These are phyloP conservation scores for Hyaloscypha hepaticicola DNA, from an alignment of 495 filamentous ascomycete genomes.

Conservation along the genomic window DNA sequence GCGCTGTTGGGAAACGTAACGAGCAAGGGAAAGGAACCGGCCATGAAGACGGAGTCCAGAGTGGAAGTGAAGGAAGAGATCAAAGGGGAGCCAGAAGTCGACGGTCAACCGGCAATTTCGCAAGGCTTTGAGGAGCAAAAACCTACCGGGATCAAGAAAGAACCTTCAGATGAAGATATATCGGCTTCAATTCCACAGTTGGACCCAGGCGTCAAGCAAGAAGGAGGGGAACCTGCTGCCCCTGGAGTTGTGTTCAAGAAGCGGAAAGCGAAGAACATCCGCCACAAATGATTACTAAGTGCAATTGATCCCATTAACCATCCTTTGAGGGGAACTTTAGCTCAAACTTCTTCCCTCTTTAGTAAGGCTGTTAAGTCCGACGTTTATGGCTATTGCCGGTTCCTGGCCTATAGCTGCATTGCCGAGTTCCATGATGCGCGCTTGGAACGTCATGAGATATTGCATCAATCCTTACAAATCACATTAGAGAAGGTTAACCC, in stretches of 20 bases:
- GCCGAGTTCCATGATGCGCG: not conserved
- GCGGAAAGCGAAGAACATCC: constrained; percentile 76
- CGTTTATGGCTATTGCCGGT: not conserved
- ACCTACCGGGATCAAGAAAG: constrained; percentile 22
- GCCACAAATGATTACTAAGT: constrained; percentile 43
- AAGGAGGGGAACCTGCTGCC: not conserved
- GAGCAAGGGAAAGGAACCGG: constrained; percentile 23
- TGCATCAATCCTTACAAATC: not conserved
- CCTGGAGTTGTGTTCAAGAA: constrained; percentile 78
- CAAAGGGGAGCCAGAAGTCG: constrained; percentile 29
- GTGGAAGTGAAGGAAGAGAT: constrained; percentile 35
- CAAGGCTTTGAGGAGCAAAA: not conserved
- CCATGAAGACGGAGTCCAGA: constrained; percentile 27
- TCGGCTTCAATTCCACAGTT: constrained; percentile 1
- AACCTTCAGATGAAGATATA: constrained; percentile 24
- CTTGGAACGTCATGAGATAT: not conserved
- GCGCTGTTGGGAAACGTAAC: constrained; percentile 55
- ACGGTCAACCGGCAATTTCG: constrained; percentile 7
- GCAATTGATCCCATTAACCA: not conserved
- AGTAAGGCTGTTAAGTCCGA: not conserved
- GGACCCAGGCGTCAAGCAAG: constrained; percentile 25
- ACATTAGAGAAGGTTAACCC: not conserved
- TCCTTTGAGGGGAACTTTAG: not conserved
- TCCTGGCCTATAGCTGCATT: not conserved
- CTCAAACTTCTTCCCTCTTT: too few relatives aligned